Percentiles rank a stretch among this genome's conserved stretches.
phyloP scores from a whole-genome alignment of 2,329 filamentous ascomycete genomes.

The Colletotrichum chlorophyti region DNA sequence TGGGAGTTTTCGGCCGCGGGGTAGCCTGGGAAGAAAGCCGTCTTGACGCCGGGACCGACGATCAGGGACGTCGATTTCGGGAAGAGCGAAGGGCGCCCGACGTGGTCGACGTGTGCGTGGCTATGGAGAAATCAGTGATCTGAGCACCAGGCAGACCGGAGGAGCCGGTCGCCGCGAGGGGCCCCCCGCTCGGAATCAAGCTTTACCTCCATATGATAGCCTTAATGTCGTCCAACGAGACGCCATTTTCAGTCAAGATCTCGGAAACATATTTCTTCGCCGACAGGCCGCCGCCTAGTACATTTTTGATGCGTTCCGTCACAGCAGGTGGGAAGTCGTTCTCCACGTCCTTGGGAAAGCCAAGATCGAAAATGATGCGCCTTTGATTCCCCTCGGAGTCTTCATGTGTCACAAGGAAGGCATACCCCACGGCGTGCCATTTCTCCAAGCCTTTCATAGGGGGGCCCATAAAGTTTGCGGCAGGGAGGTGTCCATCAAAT shows the following conservation, averaged over 20 bases:
- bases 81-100: constrained; percentile 34
- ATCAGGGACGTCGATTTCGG: constrained; percentile 30
- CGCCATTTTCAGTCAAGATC: background rate
- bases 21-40: constrained; percentile 27
- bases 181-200: too few species aligned
- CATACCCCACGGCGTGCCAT: background rate
- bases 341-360: background rate
- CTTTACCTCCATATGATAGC: constrained; percentile 35
- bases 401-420: background rate
- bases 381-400: background rate
- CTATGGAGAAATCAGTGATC: background rate
- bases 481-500: background rate
- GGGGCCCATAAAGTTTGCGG: background rate
- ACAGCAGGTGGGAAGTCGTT: background rate
- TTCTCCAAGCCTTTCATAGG: constrained; percentile 1
- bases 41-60: constrained; percentile 33
- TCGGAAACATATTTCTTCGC: constrained; percentile 9
- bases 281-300: background rate
- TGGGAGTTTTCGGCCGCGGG: constrained; percentile 16
- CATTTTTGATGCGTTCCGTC: background rate
- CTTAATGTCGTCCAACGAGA: constrained; percentile 18
- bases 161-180: too few species aligned
- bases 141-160: too few species aligned
- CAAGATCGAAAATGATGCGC: background rate
- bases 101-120: constrained; percentile 37